Conservation (phyloP, 2,329 filamentous ascomycete species). For the Hymenotorrendiella dingleyae region DNA sequence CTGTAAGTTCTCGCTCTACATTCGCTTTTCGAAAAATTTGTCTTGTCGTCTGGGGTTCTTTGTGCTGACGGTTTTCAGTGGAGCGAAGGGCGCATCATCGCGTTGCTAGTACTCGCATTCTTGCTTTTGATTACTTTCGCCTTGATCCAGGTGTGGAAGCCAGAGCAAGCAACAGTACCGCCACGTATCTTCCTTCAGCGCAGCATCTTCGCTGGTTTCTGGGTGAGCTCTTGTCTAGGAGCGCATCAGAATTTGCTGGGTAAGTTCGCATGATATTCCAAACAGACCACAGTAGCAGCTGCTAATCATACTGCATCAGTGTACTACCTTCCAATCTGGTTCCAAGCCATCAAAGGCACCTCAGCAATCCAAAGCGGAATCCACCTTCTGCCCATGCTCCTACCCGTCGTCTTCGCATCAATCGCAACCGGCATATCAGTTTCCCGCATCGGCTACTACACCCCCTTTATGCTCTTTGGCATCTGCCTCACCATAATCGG, state of each 20-base stretch:
- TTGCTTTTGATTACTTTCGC: slow-evolving; percentile 26
- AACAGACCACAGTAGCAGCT: too few species aligned
- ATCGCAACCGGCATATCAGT: slow-evolving; percentile 29
- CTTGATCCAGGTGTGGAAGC: slow-evolving; percentile 31
- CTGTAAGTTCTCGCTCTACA: slow-evolving; percentile 7
- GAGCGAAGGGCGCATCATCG: slow-evolving; percentile 26
- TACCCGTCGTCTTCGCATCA: slow-evolving; percentile 25
- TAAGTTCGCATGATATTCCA: too few species aligned
- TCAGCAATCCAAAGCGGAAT: slow-evolving; percentile 18
- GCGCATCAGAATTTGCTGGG: too few species aligned
- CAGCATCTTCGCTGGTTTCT: slow-evolving; percentile 27
- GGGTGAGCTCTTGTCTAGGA: too few species aligned
- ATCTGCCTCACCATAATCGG: slow-evolving; percentile 15
- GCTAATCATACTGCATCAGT: too few species aligned
- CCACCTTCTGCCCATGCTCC: slow-evolving; percentile 20
- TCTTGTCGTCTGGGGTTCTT: too few species aligned
- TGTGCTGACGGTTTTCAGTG: slow-evolving; percentile 10
- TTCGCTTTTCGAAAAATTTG: too few species aligned
- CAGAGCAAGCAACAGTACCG: slow-evolving; percentile 33
- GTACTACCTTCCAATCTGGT: slow-evolving; percentile 26
- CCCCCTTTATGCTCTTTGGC: slow-evolving; percentile 17
- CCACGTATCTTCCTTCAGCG: slow-evolving; percentile 32
- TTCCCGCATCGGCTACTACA: slow-evolving; percentile 31
- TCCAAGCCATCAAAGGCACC: slow-evolving; percentile 20
- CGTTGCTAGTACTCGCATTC: slow-evolving; percentile 27